phyloP scores from a whole-genome alignment of 805 yeast genomes.

The Candida berthetii region DNA sequence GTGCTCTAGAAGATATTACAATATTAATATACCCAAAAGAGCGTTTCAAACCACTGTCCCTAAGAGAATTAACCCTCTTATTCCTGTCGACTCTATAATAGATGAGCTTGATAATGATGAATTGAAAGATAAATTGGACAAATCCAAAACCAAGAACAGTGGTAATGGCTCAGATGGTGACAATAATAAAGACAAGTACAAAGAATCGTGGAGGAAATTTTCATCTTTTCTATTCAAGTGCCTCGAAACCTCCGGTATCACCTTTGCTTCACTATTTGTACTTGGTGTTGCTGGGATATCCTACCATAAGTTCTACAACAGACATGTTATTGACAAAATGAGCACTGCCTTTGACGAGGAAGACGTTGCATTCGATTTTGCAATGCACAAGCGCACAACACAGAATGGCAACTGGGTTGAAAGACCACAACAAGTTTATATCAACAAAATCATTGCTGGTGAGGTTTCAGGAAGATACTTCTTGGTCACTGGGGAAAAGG shows the following conservation, averaged over 20 bases:
- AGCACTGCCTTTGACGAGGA: conserved; percentile 60
- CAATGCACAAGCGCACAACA: conserved; percentile 39
- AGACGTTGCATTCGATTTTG: conserved; percentile 56
- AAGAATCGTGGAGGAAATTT: conserved; percentile 12
- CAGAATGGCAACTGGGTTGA: conserved; percentile 55
- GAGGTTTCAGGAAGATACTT: conserved; percentile 62
- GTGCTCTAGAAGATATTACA: background rate
- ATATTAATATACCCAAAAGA: background rate
- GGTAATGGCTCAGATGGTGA: conserved; percentile 6
- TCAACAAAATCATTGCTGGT: conserved; percentile 65
- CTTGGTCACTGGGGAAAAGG: conserved; percentile 75
- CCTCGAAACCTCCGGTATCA: conserved; percentile 64
- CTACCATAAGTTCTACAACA: conserved; percentile 58
- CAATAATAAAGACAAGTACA: conserved; percentile 2
- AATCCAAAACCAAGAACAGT: conserved; percentile 3
- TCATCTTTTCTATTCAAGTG: conserved; percentile 29
- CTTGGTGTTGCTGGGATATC: conserved; percentile 67
- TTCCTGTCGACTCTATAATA: conserved; percentile 17
- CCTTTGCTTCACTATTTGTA: conserved; percentile 61
- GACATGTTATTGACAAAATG: conserved; percentile 59
- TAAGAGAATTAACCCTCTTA: conserved; percentile 13
- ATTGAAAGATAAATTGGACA: conserved; percentile 3
- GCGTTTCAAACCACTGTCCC: background rate
- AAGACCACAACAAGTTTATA: conserved; percentile 57
- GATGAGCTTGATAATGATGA: conserved; percentile 16